Evolutionary conservation across 768 basidiomycete genomes (phyloP).

Genomic region (Psilocybe subaeruginosa): DNA sequence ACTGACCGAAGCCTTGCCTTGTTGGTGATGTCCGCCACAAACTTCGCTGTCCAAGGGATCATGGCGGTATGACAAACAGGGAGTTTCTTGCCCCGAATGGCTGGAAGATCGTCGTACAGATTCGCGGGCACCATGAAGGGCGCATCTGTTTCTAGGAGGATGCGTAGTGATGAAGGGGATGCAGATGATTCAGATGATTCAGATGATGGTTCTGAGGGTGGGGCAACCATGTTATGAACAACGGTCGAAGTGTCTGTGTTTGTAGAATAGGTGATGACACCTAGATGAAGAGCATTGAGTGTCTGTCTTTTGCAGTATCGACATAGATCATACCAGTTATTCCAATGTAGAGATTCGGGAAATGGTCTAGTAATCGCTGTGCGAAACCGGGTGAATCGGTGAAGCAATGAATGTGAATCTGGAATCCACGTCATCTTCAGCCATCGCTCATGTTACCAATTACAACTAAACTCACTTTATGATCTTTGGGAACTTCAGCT

Average conservation of each 20-base stretch:
- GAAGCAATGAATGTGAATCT: constrained; percentile 91
- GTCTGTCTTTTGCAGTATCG: too few relatives aligned
- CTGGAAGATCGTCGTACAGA: constrained; percentile 59
- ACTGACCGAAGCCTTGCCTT: constrained; percentile 15
- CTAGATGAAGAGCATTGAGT: constrained; percentile 30
- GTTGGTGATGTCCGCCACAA: constrained; percentile 55
- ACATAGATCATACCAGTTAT: constrained; percentile 58
- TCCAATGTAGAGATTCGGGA: constrained; percentile 83
- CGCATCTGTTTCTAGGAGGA: constrained; percentile 84
- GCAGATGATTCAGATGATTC: background rate
- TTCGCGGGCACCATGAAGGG: constrained; percentile 87
- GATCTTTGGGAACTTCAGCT: constrained; percentile 70
- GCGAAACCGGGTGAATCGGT: constrained; percentile 83
- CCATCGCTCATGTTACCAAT: background rate
- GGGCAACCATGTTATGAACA: constrained; percentile 52
- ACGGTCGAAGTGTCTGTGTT: constrained; percentile 74
- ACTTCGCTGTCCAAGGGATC: constrained; percentile 86
- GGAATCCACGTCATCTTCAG: background rate
- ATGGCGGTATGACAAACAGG: constrained; percentile 79
- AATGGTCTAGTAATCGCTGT: constrained; percentile 68
- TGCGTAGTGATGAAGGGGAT: constrained; percentile 34
- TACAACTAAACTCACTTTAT: constrained; percentile 47
- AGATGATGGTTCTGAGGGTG: constrained; percentile 9
- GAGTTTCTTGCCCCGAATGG: constrained; percentile 58
- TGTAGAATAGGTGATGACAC: constrained; percentile 79